Base-by-base conservation (phyloP, 192 early-diverging fungal genomes). In the Phycomyces blakesleeanus region DNA sequence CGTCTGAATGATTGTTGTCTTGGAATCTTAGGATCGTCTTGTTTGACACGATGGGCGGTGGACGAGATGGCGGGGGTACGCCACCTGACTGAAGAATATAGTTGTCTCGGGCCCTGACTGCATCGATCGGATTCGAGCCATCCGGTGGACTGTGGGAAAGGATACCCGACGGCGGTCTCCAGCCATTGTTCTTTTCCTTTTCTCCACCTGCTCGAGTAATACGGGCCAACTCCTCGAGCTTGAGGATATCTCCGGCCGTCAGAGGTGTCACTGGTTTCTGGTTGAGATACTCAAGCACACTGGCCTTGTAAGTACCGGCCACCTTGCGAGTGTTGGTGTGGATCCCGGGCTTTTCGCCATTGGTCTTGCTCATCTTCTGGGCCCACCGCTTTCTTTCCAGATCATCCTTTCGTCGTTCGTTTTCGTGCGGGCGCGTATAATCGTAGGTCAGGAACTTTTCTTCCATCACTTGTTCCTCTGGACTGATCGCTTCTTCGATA, bases 371-470 rank as follows among this genome's bases (percentile, higher is more conserved):
- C 63, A 67, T 63, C 27, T 67, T 67, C 16, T 67, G 71, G 1
- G 71, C 64, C 71, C 64, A 71, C 22, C 63, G 57, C 7, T 29
- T 40, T 49, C 63, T 61, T 15, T 71, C 69, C 26, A 71, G 51
- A 59, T 56, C 62, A 16, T 64, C 41, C 49, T 53, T 65, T 22
- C 62, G 62, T 44, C 51, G 40, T 44, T 58, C 52, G 34, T 63
- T 73, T 29, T 67, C 69, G 8, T 55, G 37, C 0, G 69, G 69
- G 54, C 89, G 89, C 2, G 85, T 84, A 61, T 75, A 89, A 57
- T 93, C 91, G 59, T 84, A 93, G 15, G 81, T 71, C 7, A 78
- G 70, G 64, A 89, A 93, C 61, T 91, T 87, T 55, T 87, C 86
- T 52, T 93, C 89, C 88, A 93, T 91, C 42, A 85, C 74, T 51